Evolutionary conservation across 1,284 basidiomycete species (phyloP), one percentile per base, ranked within the genome.

Genomic region (Golubevia sp.): DNA sequence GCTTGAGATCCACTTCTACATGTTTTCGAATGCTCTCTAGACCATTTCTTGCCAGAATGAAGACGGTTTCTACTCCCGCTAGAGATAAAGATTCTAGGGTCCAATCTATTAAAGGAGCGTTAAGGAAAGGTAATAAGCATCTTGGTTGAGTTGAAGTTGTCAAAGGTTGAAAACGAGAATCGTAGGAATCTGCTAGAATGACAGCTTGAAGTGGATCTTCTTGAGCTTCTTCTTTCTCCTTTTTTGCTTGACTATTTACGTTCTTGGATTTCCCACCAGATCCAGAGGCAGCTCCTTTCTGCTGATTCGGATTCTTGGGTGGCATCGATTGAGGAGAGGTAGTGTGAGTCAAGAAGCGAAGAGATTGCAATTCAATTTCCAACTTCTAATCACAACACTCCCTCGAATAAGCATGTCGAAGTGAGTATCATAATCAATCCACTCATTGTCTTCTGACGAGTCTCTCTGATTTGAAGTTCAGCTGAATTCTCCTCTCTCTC

Each of bases 21-120:
- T n/a, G n/a, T n/a, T n/a, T n/a, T n/a, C n/a, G n/a, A n/a, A n/a
- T n/a, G n/a, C n/a, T n/a, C n/a, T n/a, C n/a, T n/a, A n/a, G n/a
- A 84, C 96, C 69, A 90, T 96, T 77, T 90, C 89, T 85, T 90
- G 96, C 70, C 68, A 98, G 90, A 61, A 99, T 91, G 84, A 97
- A 96, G 66, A 97, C 92, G 85, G 98, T 92, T 79, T 95, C 91
- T 53, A 98, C 94, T 59, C 94, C 94, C 34, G 93, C 93, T 20
- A 94, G 87, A 30, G 92, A 90, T 54, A 99, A 88, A 79, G 91
- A 91, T 84, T 99, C 96, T 68, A 99, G 90, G 1, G 96, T 97
- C 94, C 95, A 98, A 74, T 94, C 91, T 30, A 99, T 87, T 38
- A 99, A 86, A 2, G 95, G 92, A 0, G 92, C 91, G 82, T 96